Evolutionary conservation across 2,329 filamentous ascomycete species (phyloP).

Genomic region (Metarhizium rileyi): DNA sequence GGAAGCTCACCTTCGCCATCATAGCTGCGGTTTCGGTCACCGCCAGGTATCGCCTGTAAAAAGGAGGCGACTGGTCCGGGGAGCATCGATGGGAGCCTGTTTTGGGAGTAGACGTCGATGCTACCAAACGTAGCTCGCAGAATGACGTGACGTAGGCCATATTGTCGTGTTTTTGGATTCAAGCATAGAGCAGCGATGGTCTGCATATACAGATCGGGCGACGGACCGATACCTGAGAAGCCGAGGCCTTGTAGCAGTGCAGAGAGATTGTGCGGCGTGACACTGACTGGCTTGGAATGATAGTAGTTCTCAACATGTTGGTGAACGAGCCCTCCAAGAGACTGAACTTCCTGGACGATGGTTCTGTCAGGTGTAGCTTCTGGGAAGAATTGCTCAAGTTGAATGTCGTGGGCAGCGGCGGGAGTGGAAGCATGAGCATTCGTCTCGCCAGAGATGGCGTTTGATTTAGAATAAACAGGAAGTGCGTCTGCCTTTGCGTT

Average conservation of each 20-base stretch:
- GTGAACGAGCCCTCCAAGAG: conserved; percentile 25
- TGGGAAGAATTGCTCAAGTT: conserved; percentile 26
- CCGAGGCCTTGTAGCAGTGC: conserved; percentile 1
- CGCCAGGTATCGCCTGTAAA: conserved; percentile 3
- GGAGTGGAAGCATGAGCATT: conserved; percentile 9
- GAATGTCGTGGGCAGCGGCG: conserved; percentile 14
- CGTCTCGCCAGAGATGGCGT: background rate
- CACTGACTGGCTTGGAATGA: conserved; percentile 17
- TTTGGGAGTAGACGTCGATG: conserved; percentile 19
- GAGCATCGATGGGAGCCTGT: conserved; percentile 23
- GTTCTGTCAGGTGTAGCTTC: conserved; percentile 26
- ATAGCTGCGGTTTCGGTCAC: background rate
- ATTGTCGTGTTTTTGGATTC: conserved; percentile 20
- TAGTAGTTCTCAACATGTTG: conserved; percentile 32
- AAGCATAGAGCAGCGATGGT: conserved; percentile 20
- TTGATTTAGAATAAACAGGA: background rate
- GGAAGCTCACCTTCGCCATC: conserved; percentile 1
- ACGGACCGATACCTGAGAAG: conserved; percentile 7
- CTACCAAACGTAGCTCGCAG: conserved; percentile 25
- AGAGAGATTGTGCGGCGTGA: background rate
- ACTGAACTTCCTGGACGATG: conserved; percentile 22
- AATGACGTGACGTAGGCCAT: conserved; percentile 29
- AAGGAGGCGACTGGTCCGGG: conserved; percentile 23
- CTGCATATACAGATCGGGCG: background rate
- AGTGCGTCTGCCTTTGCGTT: background rate